Evolutionary conservation across 805 yeast genomes (phyloP).

Genomic region (Lipomyces sp.): DNA sequence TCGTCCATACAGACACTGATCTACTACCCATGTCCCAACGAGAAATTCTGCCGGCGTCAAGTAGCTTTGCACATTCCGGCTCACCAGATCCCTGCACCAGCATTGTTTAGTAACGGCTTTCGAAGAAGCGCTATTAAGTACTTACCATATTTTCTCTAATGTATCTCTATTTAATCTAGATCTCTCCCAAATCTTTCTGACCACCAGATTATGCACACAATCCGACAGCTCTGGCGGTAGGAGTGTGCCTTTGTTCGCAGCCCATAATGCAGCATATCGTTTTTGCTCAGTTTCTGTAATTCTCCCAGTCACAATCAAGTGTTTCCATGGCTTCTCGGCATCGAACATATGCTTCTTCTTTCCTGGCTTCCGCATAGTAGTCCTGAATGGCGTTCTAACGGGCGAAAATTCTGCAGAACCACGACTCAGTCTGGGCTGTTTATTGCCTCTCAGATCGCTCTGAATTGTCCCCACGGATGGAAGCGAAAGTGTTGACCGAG

Average conservation of each 20-base stretch:
- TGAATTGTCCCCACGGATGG: not conserved
- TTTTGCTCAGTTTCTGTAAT: slow-evolving; percentile 66
- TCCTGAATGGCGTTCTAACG: slow-evolving; percentile 17
- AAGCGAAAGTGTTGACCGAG: slow-evolving; percentile 14
- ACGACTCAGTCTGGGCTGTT: not conserved
- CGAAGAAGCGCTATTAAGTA: not conserved
- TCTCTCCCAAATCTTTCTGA: slow-evolving; percentile 78
- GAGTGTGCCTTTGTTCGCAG: slow-evolving; percentile 70
- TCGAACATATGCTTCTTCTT: slow-evolving; percentile 34
- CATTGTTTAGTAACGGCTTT: not conserved
- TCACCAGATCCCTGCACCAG: slow-evolving; percentile 56
- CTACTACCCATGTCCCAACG: slow-evolving; percentile 98
- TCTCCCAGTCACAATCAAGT: slow-evolving; percentile 25
- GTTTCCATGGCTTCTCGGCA: slow-evolving; percentile 41
- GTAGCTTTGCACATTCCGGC: slow-evolving; percentile 62
- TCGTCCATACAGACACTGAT: slow-evolving; percentile 92
- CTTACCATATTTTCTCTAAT: slow-evolving; percentile 65
- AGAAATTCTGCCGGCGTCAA: slow-evolving; percentile 80
- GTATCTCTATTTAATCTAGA: slow-evolving; percentile 70
- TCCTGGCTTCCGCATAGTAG: slow-evolving; percentile 40
- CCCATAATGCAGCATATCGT: slow-evolving; percentile 94
- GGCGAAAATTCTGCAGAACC: not conserved
- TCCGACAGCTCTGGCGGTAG: slow-evolving; percentile 24
- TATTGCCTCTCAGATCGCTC: not conserved
- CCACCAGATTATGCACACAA: slow-evolving; percentile 53